Percentiles rank a stretch among this genome's conserved stretches.
phyloP scores from a whole-genome alignment of 495 filamentous ascomycete species.

The Achaetomiella virescens region DNA sequence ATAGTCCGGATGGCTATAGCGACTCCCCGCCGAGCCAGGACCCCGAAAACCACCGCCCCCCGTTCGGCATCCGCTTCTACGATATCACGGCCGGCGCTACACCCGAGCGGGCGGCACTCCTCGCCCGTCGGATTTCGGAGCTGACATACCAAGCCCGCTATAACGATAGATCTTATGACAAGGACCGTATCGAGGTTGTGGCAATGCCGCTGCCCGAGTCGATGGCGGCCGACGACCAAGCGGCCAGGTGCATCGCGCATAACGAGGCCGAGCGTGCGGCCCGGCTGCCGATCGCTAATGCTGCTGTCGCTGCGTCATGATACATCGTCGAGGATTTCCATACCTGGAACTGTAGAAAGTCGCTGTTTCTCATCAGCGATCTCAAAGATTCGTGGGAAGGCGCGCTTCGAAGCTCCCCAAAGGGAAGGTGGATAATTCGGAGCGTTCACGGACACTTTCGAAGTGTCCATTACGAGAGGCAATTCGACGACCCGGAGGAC shows the following conservation, averaged over 20 bases:
- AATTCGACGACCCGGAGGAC: background rate
- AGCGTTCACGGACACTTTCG: background rate
- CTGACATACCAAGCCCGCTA: background rate
- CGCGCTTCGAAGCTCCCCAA: background rate
- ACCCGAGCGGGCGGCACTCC: background rate
- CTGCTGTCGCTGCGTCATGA: conserved; percentile 1
- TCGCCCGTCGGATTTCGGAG: conserved; percentile 2
- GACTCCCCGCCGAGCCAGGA: background rate
- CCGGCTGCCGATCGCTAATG: background rate
- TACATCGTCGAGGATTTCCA: background rate
- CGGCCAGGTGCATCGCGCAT: background rate
- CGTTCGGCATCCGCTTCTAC: conserved; percentile 8
- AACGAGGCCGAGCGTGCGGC: conserved; percentile 1
- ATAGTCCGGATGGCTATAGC: background rate
- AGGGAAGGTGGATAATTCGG: background rate
- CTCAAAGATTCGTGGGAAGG: background rate
- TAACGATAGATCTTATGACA: background rate
- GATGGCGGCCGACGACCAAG: background rate
- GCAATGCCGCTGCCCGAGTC: background rate
- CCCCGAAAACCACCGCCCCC: background rate
- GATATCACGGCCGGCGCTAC: background rate
- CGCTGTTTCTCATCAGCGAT: background rate
- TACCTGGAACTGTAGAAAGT: background rate
- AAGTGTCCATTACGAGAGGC: background rate
- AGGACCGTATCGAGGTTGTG: conserved; percentile 1